Base-by-base conservation (phyloP, 176 grass and related monocot genomes). In the Oryza glumipatula region DNA sequence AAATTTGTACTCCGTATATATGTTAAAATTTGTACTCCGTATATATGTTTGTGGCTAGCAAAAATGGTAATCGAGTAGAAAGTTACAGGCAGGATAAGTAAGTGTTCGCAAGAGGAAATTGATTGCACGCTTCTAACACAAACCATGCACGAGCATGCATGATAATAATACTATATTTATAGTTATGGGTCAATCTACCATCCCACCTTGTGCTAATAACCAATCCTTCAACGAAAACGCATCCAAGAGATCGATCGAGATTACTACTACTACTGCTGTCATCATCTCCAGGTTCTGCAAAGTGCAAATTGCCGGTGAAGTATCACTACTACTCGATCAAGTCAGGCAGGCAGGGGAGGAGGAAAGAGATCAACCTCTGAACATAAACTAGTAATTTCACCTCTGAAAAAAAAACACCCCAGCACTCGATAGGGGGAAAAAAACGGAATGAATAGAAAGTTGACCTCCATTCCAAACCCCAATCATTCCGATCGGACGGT, bases 381-480 rank as follows among this genome's bases (percentile, higher is more conserved):
- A 17, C 22, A 30, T 41, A 63, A 39, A 82, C 33, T 15, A 66
- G 10, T 22, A 11, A 22, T 65, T 65, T 75, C 81, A 26, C 11
- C 35, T 15, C 80, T 72, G 54, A 23, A 41, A 19, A 61, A 19
- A 19, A 61, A 13, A 26, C 56, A n/a, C 28, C 28, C 28, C 8
- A 22, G 58, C 6, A 19, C 3, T 19, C 51, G 51, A 15, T 58
- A 21, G 54, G 17, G 51, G 1, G 0, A 21, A 6, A 5, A 36
- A 9, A 58, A 17, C 4, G 70, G 51, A 84, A 84, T 88, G 80
- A 89, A 32, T 12, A 11, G 9, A 0, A 68, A 9, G 74, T 90
- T 90, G 84, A 86, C 88, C 73, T 52, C 47, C 7, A 19, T 67
- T 52, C 38, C 7, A 19, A 7, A n/a, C 9, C 4, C 49, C 41